Conservation (phyloP, 139 green algal species). For the Coelastrella sp. region DNA sequence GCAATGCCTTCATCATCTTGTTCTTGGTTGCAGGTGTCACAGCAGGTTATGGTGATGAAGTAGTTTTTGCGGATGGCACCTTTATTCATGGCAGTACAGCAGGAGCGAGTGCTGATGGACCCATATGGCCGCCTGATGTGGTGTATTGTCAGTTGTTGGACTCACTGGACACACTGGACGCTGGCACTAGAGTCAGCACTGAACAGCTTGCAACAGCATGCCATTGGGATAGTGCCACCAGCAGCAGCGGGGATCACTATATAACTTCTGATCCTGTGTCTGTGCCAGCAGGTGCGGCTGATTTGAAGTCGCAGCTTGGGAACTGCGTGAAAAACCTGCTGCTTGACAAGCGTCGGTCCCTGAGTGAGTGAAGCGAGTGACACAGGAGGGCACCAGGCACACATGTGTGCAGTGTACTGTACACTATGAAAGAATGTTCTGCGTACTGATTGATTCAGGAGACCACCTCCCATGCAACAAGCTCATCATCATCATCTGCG, state of each 20-base stretch:
- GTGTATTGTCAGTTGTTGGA: constrained; percentile 91
- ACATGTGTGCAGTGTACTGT: too few relatives aligned
- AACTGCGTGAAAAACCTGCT: too few relatives aligned
- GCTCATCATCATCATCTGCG: too few relatives aligned
- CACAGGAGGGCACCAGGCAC: too few relatives aligned
- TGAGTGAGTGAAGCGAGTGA: too few relatives aligned
- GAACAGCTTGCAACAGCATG: constrained; percentile 33
- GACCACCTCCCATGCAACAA: too few relatives aligned
- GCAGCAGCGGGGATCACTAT: constrained; percentile 62
- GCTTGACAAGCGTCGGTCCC: too few relatives aligned
- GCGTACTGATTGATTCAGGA: too few relatives aligned
- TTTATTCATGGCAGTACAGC: constrained; percentile 95
- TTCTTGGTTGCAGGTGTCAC: constrained; percentile 75
- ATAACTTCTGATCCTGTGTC: too few relatives aligned
- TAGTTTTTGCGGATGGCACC: constrained; percentile 96
- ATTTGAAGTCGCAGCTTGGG: background rate
- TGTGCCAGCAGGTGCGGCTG: background rate
- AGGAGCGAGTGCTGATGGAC: constrained; percentile 93
- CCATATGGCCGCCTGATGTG: constrained; percentile 88
- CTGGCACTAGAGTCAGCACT: constrained; percentile 73
- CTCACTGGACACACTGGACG: constrained; percentile 94
- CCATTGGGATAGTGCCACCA: background rate
- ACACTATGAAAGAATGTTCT: too few relatives aligned
- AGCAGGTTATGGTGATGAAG: constrained; percentile 89
- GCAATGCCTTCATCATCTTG: too few relatives aligned